Conservation (phyloP, 768 basidiomycete species). For the Suillus ampliporus region DNA sequence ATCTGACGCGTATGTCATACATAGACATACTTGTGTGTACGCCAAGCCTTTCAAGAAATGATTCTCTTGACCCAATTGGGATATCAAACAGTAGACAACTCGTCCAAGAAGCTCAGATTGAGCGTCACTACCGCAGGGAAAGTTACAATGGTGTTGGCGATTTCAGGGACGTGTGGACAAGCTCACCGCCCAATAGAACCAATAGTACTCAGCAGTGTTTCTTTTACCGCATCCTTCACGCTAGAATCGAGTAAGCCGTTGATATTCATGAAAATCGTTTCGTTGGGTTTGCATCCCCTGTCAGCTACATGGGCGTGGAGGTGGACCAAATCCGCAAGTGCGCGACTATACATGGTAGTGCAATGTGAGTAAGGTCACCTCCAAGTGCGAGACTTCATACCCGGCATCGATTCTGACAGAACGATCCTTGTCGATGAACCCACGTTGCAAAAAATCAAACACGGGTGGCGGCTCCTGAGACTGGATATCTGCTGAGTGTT, state of each 20-base stretch:
- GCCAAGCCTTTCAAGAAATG: slow-evolving; percentile 73
- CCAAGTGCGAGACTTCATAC: slow-evolving; percentile 39
- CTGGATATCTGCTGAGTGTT: slow-evolving; percentile 41
- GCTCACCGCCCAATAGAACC: slow-evolving; percentile 57
- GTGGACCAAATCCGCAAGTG: slow-evolving; percentile 53
- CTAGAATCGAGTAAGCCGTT: slow-evolving; percentile 52
- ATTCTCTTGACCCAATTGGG: slow-evolving; percentile 70
- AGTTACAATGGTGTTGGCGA: slow-evolving; percentile 10
- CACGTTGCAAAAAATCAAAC: slow-evolving; percentile 49
- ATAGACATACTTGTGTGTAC: slow-evolving; percentile 60
- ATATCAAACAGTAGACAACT: slow-evolving; percentile 64
- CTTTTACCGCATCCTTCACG: slow-evolving; percentile 53
- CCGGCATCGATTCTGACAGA: slow-evolving; percentile 70
- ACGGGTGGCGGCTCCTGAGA: slow-evolving; percentile 38
- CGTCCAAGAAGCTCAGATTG: slow-evolving; percentile 61
- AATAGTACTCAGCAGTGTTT: slow-evolving; percentile 67
- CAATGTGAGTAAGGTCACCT: slow-evolving; percentile 18
- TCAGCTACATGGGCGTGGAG: slow-evolving; percentile 43
- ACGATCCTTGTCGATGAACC: slow-evolving; percentile 59
- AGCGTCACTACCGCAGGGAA: slow-evolving; percentile 43
- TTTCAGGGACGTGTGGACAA: neutral
- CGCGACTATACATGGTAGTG: slow-evolving; percentile 35
- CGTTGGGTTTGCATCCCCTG: slow-evolving; percentile 41
- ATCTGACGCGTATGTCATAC: neutral
- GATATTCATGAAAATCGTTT: slow-evolving; percentile 50